Base-by-base conservation (phyloP, 164 flowering plant species). In the Nymphaea colorata region DNA sequence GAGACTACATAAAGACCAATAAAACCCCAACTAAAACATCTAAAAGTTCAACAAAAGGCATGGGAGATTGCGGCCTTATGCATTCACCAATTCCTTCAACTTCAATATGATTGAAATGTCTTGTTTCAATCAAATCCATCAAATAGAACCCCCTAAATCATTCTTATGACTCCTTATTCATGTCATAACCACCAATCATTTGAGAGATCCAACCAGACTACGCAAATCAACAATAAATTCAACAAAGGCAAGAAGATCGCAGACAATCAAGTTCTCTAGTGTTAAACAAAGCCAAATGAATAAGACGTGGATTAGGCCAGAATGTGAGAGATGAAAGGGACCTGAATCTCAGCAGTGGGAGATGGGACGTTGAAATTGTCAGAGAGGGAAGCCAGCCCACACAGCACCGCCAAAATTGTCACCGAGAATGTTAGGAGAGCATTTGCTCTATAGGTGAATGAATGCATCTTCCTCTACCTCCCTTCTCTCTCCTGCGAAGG, bases 371-470 rank as follows among this genome's bases (percentile, higher is more conserved):
- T 86, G 79, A 93, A 71, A 70, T 79, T 88, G 73, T 93, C 96
- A 67, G 93, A 88, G 80, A 93, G 53, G 68, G 98, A 90, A 12
- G 89, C 90, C 70, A 90, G 74, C 70, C 82, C 86, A 74, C 96
- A 93, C 72, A 89, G 81, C 1, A 93, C 67, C 1, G 95, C 96
- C 14, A 93, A 85, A 16, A 88, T 84, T 15, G 92, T 88, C 55
- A 93, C 71, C 5, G 91, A 69, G 73, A 93, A 87, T 3, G 96
- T 90, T 41, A 87, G 66, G 71, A 90, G 69, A 10, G 96, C 95
- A 68, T 88, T 93, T 59, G 87, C 87, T 71, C 96, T 82, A 83
- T 88, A 83, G 25, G 81, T 84, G 62, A 86, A 86, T 4, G 96
- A 83, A 76, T 93, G 95, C 98, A 93, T 93, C 44, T 42, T 64